Base-by-base conservation (phyloP, 1,139 yeast species). In the Saccharomyces hybrid region DNA sequence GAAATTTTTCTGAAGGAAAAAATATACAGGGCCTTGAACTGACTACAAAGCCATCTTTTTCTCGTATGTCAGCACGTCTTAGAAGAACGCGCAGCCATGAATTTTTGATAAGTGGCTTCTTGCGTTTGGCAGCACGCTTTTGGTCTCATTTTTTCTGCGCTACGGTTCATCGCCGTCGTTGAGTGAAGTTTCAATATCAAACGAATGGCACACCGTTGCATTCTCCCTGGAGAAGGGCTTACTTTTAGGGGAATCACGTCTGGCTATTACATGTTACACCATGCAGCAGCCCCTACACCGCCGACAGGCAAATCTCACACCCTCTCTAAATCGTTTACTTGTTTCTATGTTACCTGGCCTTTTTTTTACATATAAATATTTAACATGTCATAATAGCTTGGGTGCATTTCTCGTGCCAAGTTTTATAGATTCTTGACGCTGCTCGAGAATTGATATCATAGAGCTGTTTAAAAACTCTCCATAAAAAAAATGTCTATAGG, bases 321-420 rank as follows among this genome's bases (percentile, higher is more conserved):
- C 44, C 44, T 38, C 44, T 38, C 26, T 38, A 38, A 38, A 38
- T 38, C 44, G 44, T 38, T 38, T 38, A 38, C 25, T 3, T 38
- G 23, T 6, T 38, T 38, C 5, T 27, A 19, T 31, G 19, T 46
- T 6, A n/a, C 31, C 19, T 23, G 58, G 13, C 48, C 57, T 31
- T 9, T 9, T 54, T 28, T 44, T 48, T 46, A 44, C 50, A 49
- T 54, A 52, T 50, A 52, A 55, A 55, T 50, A 56, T 53, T 13
- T 53, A 26, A 8, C 26, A 38, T 16, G 1, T 2, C 25, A 16
- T 38, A 16, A 0, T 16, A 38, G 25, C 44, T 38, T 14, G 25
- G 13, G 13, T 38, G 44, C 25, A 38, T 4, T 38, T 16, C 3
- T 13, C 9, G 2, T 9, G 44, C 25, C 44, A 38, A 1, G 25